Evolutionary conservation across 345 rosid genomes (phyloP), one percentile per base, ranked within the genome.

Genomic region (Clarkia xantiana): DNA sequence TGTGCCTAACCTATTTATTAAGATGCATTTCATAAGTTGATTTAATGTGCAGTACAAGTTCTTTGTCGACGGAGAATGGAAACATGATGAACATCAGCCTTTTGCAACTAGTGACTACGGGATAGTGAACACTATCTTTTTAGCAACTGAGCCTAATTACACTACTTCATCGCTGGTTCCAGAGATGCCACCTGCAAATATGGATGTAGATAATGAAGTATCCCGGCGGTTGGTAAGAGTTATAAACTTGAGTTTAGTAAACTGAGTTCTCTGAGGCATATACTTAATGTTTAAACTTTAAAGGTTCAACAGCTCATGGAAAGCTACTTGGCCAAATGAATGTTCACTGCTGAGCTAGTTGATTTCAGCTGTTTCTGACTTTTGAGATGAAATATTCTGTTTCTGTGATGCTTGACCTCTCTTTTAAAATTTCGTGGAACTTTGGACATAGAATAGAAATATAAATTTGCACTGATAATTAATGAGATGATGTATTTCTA

Each of bases 1-100:
- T 29, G 8, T 29, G 36, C 36, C 36, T 29, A 34, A 29, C 14
- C 41, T 29, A 6, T 10, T 49, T 39, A 18, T 1, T 49, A 34
- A 9, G 34, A 14, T 14, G 20, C 13, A 15, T 7, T 49, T 4
- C 34, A 10, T 49, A 6, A 12, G 1, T 19, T 41, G 11, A 18
- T 36, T 48, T 44, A 34, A 29, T 25, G 7, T 64, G 75, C 86
- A 93, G 99, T 93, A 63, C 67, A 93, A 87, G 63, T 93, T 93
- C 64, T 66, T 43, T 60, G 88, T 93, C 45, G 99, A 93, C 72
- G 96, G 81, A 66, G 79, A 84, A 61, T 84, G 97, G 99, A 75
- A 76, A 63, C 79, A 87, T 18, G 99, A 87, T 73, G 91, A 84
- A 63, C 79, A 61, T 25, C 84, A 75, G 61, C 77, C 78, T 29